These are phyloP conservation scores for Lasiosphaeria hispida DNA, from an alignment of 495 filamentous ascomycete species.

Conservation along the genomic window DNA sequence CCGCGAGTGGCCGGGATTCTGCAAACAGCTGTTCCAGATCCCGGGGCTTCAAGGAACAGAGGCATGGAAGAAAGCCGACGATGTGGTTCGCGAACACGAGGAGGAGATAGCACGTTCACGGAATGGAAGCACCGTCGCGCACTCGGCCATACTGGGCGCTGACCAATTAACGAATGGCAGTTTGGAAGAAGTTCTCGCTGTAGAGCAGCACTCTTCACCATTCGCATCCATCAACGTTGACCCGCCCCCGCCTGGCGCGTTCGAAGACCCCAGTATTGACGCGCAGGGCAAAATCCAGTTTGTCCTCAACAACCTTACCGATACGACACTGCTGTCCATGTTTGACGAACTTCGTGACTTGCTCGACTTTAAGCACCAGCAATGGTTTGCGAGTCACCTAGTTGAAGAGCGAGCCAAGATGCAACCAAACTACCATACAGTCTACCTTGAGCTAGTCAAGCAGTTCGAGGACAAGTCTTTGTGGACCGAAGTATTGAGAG, in stretches of 20 bases:
- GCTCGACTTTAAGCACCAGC: conserved; percentile 74
- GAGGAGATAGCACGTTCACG: conserved; percentile 44
- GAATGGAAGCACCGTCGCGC: conserved; percentile 39
- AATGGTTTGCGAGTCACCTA: conserved; percentile 96
- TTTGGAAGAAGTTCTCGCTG: conserved; percentile 53
- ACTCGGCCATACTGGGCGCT: conserved; percentile 9
- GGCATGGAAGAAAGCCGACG: conserved; percentile 75
- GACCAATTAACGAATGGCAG: conserved; percentile 60
- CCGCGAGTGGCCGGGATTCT: conserved; percentile 90
- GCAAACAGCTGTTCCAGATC: conserved; percentile 74
- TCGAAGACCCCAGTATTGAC: conserved; percentile 79
- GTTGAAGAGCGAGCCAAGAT: conserved; percentile 95
- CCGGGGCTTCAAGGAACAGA: conserved; percentile 80
- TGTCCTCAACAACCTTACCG: conserved; percentile 92
- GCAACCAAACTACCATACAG: conserved; percentile 90
- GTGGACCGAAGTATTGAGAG: conserved; percentile 85
- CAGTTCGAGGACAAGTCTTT: conserved; percentile 74
- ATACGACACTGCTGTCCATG: conserved; percentile 80
- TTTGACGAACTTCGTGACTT: conserved; percentile 74
- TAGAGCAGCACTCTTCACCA: conserved; percentile 53
- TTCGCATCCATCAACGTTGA: conserved; percentile 78
- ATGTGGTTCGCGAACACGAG: conserved; percentile 68
- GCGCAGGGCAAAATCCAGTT: conserved; percentile 92
- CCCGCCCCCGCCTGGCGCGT: conserved; percentile 56
- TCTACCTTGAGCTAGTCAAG: conserved; percentile 87